Evolutionary conservation across 2,329 filamentous ascomycete species (phyloP).

Genomic region (Didymella exigua): DNA sequence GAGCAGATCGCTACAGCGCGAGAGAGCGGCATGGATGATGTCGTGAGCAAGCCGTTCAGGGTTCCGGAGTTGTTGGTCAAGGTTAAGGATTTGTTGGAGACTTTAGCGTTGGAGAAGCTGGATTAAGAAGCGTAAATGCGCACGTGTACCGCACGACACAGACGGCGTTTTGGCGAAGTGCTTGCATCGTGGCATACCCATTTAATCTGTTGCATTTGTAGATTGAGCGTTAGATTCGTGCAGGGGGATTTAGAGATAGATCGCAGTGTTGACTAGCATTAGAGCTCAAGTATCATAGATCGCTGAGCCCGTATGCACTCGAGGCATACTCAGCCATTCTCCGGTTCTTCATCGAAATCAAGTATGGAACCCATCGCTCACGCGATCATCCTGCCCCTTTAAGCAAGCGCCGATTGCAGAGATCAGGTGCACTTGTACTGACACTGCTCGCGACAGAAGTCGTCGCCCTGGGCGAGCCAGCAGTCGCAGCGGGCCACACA

Average conservation of each 20-base stretch:
- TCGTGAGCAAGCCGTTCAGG: slow-evolving; percentile 44
- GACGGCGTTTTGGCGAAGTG: background rate
- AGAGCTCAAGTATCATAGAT: background rate
- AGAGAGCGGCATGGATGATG: slow-evolving; percentile 44
- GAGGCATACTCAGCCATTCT: too few species aligned
- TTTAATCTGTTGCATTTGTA: background rate
- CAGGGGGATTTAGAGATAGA: background rate
- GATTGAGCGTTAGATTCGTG: background rate
- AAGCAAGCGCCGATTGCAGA: too few species aligned
- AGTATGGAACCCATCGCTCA: background rate
- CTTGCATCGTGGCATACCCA: background rate
- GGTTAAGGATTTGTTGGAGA: slow-evolving; percentile 29
- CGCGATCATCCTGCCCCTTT: too few species aligned
- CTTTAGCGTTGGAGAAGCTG: slow-evolving; percentile 5
- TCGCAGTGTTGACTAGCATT: background rate
- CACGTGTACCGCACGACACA: background rate
- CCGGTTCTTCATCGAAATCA: too few species aligned
- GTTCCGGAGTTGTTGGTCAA: slow-evolving; percentile 40
- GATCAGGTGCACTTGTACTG: background rate
- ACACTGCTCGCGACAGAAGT: slow-evolving; percentile 2
- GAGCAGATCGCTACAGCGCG: slow-evolving; percentile 42
- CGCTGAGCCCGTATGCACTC: too few species aligned
- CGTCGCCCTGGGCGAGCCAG: background rate
- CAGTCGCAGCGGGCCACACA: background rate
- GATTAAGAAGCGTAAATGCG: background rate